These are phyloP conservation scores for Pythium apleroticum DNA, from an alignment of 352 stramenopile genomes.

Conservation along the genomic window DNA sequence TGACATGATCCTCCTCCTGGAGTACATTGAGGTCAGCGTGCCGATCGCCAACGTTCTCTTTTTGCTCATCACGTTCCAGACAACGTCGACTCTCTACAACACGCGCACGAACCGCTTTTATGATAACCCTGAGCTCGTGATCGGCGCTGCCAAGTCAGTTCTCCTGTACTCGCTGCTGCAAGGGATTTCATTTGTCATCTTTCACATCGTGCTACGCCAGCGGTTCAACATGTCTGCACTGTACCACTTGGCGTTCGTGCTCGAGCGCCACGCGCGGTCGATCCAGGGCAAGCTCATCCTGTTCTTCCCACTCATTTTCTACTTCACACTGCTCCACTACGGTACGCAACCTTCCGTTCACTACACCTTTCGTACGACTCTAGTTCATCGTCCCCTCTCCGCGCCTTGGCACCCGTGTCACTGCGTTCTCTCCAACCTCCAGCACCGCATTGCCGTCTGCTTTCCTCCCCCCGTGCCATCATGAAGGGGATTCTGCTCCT, in stretches of 20 bases:
- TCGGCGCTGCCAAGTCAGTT: slow-evolving; percentile 9
- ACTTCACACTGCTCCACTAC: slow-evolving; percentile 28
- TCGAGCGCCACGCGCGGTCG: slow-evolving; percentile 21
- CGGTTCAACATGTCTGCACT: slow-evolving; percentile 12
- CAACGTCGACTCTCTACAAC: slow-evolving; percentile 20
- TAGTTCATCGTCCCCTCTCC: no score
- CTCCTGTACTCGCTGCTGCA: slow-evolving; percentile 21
- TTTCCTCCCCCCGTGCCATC: no score
- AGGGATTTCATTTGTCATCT: slow-evolving; percentile 5
- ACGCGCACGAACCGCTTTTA: slow-evolving; percentile 18
- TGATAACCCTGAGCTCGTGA: slow-evolving; percentile 8
- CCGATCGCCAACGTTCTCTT: slow-evolving; percentile 18
- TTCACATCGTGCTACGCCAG: slow-evolving; percentile 14
- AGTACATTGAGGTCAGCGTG: slow-evolving; percentile 27
- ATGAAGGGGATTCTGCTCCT: no score
- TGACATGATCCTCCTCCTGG: slow-evolving; percentile 20
- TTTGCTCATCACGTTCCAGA: slow-evolving; percentile 11
- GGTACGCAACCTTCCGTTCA: no score
- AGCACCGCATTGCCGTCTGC: no score
- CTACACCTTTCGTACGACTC: no score
- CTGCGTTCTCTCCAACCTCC: no score
- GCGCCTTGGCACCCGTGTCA: no score
- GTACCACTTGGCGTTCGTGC: slow-evolving; percentile 22
- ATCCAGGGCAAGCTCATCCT: slow-evolving; percentile 28
- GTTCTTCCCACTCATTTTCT: slow-evolving; percentile 24